Evolutionary conservation across 495 filamentous ascomycete species (phyloP).

Genomic region (Penicillium canescens): DNA sequence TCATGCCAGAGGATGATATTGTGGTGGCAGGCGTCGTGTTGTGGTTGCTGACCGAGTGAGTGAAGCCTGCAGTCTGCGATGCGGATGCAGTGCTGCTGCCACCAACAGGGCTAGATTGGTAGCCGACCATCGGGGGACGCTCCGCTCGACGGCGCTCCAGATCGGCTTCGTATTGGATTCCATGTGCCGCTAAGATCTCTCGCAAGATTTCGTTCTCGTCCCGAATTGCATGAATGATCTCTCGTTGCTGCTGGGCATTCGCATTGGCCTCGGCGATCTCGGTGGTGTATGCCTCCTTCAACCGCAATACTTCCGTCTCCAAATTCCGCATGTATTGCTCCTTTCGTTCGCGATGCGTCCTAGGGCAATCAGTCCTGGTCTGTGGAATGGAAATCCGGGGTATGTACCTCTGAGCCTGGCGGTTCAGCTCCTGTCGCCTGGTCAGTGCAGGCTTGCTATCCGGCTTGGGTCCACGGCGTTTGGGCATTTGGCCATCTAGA

Average conservation of each 20-base stretch:
- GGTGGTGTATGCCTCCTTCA: constrained; percentile 50
- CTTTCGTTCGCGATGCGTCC: constrained; percentile 95
- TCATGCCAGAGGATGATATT: constrained; percentile 31
- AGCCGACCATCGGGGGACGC: constrained; percentile 22
- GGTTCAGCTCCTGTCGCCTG: constrained; percentile 90
- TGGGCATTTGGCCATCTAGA: constrained; percentile 80
- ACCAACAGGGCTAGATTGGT: constrained; percentile 34
- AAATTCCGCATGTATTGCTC: constrained; percentile 93
- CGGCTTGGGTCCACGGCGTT: constrained; percentile 91
- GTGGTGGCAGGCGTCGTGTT: constrained; percentile 43
- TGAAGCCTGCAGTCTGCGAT: constrained; percentile 30
- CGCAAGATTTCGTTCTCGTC: constrained; percentile 76
- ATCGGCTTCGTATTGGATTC: constrained; percentile 57
- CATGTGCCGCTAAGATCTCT: constrained; percentile 70
- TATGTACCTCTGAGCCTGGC: constrained; percentile 87
- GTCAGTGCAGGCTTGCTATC: constrained; percentile 95
- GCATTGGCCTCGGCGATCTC: constrained; percentile 41
- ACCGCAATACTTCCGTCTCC: constrained; percentile 81
- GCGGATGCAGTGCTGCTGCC: constrained; percentile 40
- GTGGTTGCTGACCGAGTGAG: constrained; percentile 26
- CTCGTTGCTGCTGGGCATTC: constrained; percentile 42
- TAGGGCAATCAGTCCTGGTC: constrained; percentile 24
- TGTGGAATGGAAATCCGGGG: not conserved
- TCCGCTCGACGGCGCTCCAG: constrained; percentile 40
- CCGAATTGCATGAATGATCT: constrained; percentile 37